Evolutionary conservation across 1,284 basidiomycete genomes (phyloP).

Genomic region (Cryptococcus sp.): DNA sequence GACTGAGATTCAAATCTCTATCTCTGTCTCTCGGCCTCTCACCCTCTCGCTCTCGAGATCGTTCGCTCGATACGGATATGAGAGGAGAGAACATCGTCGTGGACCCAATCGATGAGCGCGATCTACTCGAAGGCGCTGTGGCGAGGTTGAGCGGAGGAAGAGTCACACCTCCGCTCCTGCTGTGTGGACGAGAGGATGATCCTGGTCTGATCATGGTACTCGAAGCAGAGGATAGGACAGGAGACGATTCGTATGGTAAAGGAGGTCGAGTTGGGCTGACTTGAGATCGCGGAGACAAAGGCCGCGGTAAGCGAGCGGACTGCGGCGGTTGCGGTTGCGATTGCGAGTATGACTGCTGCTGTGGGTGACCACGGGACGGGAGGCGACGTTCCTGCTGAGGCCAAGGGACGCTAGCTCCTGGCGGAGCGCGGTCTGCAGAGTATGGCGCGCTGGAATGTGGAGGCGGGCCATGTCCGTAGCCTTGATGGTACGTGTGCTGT

Average conservation of each 20-base stretch:
- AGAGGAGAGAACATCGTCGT: slow-evolving; percentile 5
- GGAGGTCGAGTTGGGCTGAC: slow-evolving; percentile 2
- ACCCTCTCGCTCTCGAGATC: background rate
- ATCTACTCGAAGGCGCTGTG: background rate
- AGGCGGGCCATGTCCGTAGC: background rate
- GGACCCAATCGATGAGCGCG: slow-evolving; percentile 1
- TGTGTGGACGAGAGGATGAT: slow-evolving; percentile 4
- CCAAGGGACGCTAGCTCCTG: slow-evolving; percentile 9
- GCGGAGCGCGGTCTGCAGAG: background rate
- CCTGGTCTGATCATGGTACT: background rate
- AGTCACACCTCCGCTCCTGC: background rate
- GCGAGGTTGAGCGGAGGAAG: slow-evolving; percentile 2
- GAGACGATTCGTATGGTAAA: background rate
- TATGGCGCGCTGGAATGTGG: slow-evolving; percentile 2
- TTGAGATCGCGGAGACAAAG: slow-evolving; percentile 5
- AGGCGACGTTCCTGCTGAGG: slow-evolving; percentile 7
- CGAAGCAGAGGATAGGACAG: slow-evolving; percentile 2
- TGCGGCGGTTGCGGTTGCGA: background rate
- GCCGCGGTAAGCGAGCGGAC: slow-evolving; percentile 5
- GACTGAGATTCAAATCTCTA: background rate
- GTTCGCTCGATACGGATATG: background rate
- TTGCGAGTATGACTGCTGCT: background rate
- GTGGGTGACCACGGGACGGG: background rate
- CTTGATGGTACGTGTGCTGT: background rate
- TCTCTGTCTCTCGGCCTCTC: background rate